Base-by-base conservation (phyloP, 768 basidiomycete genomes). In the Auricularia cornea region DNA sequence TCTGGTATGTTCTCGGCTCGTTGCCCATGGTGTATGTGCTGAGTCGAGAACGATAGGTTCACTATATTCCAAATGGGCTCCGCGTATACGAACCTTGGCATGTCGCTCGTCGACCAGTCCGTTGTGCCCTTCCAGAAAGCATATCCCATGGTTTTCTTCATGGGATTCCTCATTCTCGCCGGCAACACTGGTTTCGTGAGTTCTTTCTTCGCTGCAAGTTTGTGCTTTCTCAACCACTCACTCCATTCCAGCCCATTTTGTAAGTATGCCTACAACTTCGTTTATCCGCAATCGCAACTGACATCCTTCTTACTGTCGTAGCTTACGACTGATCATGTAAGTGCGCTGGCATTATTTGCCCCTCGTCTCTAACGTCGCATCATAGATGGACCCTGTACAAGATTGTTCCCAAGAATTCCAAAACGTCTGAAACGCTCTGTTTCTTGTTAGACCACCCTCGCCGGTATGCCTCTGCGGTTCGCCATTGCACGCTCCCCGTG, bases 361-460 rank as follows among this genome's bases (percentile, higher is more conserved):
- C 12, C 26, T 52, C 31, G 56, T 71, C 48, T 66, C 54, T 52
- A 5, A 52, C n/a, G n/a, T 30, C 3, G 16, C 40, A 29, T 16
- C 18, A 2, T 70, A 98, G 94, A 64, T 98, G 93, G 93, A 74
- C 73, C 3, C 68, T 88, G 40, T 80, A 84, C 14, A 90, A 89
- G 71, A 52, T 84, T 5, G 80, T 88, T 26, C 84, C 86, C 3
- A 69, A 68, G 2, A 69, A 73, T 0, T 92, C 92, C 16, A 83
- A 85, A 0, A 69, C 85, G 0, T 76, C 84, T 57, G 92, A 95
- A 74, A 92, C 93, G 0, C 78, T 97, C 1, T 88, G 87, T 62
- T 99, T 98, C 72, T 83, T 99, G 8, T 82, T 99, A 10, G 94
- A 98, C 69, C 96, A 98, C 71, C 96, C 96, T 14, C 85, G 96